Evolutionary conservation across 2,329 filamentous ascomycete genomes (phyloP), one percentile per base, ranked within the genome.

Genomic region (Magnaporthiopsis rhizophila): DNA sequence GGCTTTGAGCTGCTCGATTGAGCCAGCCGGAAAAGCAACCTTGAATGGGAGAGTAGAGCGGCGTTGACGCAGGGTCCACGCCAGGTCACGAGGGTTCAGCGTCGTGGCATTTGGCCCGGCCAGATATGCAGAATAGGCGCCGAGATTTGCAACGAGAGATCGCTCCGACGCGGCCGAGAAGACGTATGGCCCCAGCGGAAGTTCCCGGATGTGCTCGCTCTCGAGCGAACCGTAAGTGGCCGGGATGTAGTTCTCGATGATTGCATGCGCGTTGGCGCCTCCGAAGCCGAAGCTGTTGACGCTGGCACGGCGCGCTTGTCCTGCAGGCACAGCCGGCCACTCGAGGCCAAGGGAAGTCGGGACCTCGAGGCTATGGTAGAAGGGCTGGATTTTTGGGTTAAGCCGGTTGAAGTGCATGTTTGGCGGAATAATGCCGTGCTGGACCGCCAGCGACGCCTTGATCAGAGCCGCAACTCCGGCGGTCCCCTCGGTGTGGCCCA

Each of bases 401-500:
- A 67, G 63, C 45, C 67, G 69, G 56, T 71, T 65, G 38, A 75
- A 72, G 9, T 69, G 66, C 3, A 71, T 64, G 26, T 71, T 74
- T 0, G 71, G 70, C 0, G 72, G 72, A 61, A 77, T 74, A 0
- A 69, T 61, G 1, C 69, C 69, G 34, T 72, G 69, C 50, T 75
- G 69, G 8, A 76, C 67, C 3, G 72, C 69, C 36, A 62, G 34
- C 4, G 67, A 64, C 0, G 64, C 64, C 64, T 75, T 75, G n/a
- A 74, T 67, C 1, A 75, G 36, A 9, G 64, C 66, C 0, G 71
- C 68, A 11, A 73, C 56, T 1, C 70, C 73, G 2, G 78, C 80
- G 0, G 80, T 79, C 3, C 77, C 80, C 67, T 84, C 82, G 6
- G 81, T 65, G 69, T 85, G 83, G 8, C 82, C 82, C 28, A 77